A percentile compares a stretch with the other conserved stretches of the same genome.
Conservation (phyloP, 768 basidiomycete species). For the Rhizopogon rudus region DNA sequence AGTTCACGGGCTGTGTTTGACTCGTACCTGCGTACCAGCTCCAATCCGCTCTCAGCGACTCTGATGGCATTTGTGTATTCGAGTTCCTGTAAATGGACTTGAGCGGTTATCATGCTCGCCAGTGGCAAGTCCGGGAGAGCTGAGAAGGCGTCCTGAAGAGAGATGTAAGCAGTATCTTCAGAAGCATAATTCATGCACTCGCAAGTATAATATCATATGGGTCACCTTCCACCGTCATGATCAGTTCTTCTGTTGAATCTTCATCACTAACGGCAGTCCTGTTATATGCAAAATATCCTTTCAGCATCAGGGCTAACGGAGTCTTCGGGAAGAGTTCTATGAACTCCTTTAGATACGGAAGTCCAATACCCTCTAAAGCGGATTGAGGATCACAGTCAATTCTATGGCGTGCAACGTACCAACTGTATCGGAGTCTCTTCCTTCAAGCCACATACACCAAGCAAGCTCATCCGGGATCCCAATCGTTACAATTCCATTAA, state of each 20-base stretch:
- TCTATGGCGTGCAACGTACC: slow-evolving; percentile 39
- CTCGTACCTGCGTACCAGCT: slow-evolving; percentile 49
- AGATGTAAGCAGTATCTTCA: background rate
- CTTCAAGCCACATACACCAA: slow-evolving; percentile 78
- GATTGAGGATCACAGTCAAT: background rate
- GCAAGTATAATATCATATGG: slow-evolving; percentile 62
- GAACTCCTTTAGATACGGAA: slow-evolving; percentile 52
- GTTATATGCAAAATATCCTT: slow-evolving; percentile 65
- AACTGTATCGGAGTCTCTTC: slow-evolving; percentile 59
- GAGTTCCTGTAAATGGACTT: slow-evolving; percentile 59
- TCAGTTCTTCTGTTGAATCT: slow-evolving; percentile 17
- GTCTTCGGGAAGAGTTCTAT: slow-evolving; percentile 59
- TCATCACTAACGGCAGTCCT: slow-evolving; percentile 40
- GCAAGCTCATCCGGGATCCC: slow-evolving; percentile 74
- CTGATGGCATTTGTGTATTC: slow-evolving; percentile 75
- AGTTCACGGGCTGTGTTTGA: slow-evolving; percentile 51
- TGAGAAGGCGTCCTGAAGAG: slow-evolving; percentile 49
- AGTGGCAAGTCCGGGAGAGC: slow-evolving; percentile 52
- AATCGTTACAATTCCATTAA: slow-evolving; percentile 72
- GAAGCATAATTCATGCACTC: slow-evolving; percentile 13
- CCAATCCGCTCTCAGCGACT: slow-evolving; percentile 66
- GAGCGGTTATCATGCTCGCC: slow-evolving; percentile 58
- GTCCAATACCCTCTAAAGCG: slow-evolving; percentile 56
- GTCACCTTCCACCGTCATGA: slow-evolving; percentile 36
- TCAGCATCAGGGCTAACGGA: slow-evolving; percentile 51